These are phyloP conservation scores for Avena sativa DNA, from an alignment of 176 grass and related monocot genomes.

Conservation along the genomic window DNA sequence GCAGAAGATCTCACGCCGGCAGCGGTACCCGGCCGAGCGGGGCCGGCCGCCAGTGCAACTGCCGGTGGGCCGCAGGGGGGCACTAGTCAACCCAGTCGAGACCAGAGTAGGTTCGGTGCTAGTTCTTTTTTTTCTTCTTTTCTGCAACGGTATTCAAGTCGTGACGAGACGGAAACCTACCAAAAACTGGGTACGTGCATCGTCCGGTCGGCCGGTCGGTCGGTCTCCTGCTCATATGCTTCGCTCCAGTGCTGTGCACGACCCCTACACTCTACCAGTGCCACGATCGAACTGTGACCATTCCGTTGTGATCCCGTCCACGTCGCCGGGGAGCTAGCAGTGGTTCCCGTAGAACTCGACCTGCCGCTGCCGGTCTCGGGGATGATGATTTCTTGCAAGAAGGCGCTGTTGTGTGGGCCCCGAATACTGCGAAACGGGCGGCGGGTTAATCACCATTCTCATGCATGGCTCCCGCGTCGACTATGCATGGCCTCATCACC, in stretches of 20 bases:
- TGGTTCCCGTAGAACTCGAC: no score
- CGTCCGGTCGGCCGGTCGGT: background rate
- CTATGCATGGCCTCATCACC: no score
- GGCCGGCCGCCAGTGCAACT: background rate
- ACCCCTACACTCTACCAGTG: no score
- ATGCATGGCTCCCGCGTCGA: no score
- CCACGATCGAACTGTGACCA: background rate
- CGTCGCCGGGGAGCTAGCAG: background rate
- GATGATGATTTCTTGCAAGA: no score
- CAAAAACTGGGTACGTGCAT: background rate
- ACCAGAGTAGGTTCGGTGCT: no score
- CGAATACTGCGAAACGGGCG: no score
- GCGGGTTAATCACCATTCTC: no score
- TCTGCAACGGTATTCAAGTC: background rate
- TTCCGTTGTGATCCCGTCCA: background rate
- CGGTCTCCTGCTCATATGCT: background rate
- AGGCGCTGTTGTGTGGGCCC: no score
- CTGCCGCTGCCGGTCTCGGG: no score
- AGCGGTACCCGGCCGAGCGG: background rate
- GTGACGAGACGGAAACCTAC: background rate
- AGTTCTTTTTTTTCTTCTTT: no score
- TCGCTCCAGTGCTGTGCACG: background rate
- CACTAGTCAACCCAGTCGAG: background rate
- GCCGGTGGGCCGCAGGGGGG: background rate
- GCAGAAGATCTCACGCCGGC: background rate